Base-by-base conservation (phyloP, 306 rosid genomes). In the Corylus americana region DNA sequence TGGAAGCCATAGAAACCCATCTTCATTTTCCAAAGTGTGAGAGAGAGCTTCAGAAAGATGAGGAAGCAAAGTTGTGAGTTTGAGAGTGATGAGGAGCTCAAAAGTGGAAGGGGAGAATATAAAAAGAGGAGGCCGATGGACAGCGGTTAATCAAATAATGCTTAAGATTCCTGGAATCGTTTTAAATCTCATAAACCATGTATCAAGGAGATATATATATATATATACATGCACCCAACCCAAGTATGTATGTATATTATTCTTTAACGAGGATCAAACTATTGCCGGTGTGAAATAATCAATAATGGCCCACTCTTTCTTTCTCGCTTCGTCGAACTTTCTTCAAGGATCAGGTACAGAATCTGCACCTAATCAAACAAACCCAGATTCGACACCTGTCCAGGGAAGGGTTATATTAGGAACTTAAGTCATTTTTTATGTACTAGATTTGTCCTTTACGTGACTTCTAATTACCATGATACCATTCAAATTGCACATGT, bases 1-100 rank as follows among this genome's bases (percentile, higher is more conserved):
- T 86, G 86, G 27, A 91, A 14, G 13, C 81, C 78, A 39, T 58
- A 11, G 25, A 64, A 85, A 79, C 84, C 89, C 97, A 91, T 94
- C 4, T 78, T 84, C 81, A 75, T 67, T 29, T 61, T 78, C 25
- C 62, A 73, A 12, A 53, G 49, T 54, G 69, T 47, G 76, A 73
- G 70, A n/a, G 61, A 51, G 31, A 14, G 53, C 27, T 50, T 63
- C 66, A 51, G 48, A 39, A 63, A 55, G 81, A 37, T 27, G 1
- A 13, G 11, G 53, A 27, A 42, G 22, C 8, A 27, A 70, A 7
- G 22, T 47, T 3, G 57, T 20, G 35, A 4, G 25, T 6, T 9
- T 7, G 55, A 47, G 45, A 44, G 4, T 4, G 64, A 50, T n/a
- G 76, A 11, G 63, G 37, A 6, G 13, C 22, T 58, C 58, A 18